phyloP scores from a whole-genome alignment of 2,329 filamentous ascomycete species.

The Fusarium falciforme region DNA sequence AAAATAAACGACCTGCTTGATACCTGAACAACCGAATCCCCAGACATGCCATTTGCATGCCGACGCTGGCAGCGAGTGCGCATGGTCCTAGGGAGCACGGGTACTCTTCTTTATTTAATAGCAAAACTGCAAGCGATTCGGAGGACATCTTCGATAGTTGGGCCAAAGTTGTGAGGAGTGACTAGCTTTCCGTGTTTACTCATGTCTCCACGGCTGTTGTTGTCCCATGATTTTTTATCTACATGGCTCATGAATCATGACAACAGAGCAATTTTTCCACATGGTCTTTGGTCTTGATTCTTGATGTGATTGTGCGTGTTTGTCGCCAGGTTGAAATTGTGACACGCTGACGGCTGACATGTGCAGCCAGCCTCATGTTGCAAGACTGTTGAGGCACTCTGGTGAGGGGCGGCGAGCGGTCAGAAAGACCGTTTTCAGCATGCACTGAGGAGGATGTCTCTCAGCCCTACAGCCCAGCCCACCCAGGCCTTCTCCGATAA shows the following conservation, averaged over 20 bases:
- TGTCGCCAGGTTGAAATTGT: neutral
- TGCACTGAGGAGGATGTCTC: slow-evolving; percentile 9
- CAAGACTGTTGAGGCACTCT: slow-evolving; percentile 13
- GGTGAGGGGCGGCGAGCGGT: slow-evolving; percentile 32
- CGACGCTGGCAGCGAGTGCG: slow-evolving; percentile 26
- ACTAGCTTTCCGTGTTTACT: slow-evolving; percentile 42
- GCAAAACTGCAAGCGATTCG: slow-evolving; percentile 48
- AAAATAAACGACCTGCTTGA: slow-evolving; percentile 70
- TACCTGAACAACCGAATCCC: slow-evolving; percentile 39
- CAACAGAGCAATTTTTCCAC: slow-evolving; percentile 41
- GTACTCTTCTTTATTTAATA: slow-evolving; percentile 44
- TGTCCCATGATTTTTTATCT: slow-evolving; percentile 27
- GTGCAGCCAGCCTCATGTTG: neutral
- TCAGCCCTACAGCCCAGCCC: slow-evolving; percentile 43
- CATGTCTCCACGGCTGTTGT: slow-evolving; percentile 36
- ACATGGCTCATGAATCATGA: slow-evolving; percentile 27
- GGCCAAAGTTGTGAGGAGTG: slow-evolving; percentile 43
- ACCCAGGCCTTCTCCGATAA: slow-evolving; percentile 8
- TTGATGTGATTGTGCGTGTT: neutral
- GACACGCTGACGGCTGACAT: slow-evolving; percentile 4
- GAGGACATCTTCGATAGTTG: slow-evolving; percentile 41
- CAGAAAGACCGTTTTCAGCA: slow-evolving; percentile 21
- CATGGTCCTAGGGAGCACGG: slow-evolving; percentile 30
- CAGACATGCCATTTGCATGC: slow-evolving; percentile 27
- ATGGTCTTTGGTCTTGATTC: slow-evolving; percentile 8